Evolutionary conservation across 805 yeast species (phyloP).

Genomic region (Kazachstania bromeliacearum): DNA sequence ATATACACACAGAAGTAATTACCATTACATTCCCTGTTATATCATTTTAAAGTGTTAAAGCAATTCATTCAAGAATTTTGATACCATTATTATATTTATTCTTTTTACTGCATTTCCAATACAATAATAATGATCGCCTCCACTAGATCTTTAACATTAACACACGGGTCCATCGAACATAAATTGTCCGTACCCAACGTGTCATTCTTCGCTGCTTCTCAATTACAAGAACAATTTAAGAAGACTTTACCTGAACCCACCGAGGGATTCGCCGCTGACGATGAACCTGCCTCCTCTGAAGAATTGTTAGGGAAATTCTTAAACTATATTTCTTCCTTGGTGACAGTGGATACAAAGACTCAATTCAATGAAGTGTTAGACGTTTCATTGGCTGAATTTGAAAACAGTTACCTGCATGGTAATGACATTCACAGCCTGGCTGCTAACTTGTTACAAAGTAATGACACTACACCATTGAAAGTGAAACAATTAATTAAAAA

Average conservation of each 20-base stretch:
- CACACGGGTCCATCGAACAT: constrained; percentile 84
- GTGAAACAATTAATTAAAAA: constrained; percentile 66
- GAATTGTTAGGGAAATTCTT: constrained; percentile 79
- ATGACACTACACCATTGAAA: constrained; percentile 48
- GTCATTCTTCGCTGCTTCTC: constrained; percentile 70
- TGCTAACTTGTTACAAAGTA: constrained; percentile 47
- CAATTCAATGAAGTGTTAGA: constrained; percentile 62
- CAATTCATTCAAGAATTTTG: too few relatives aligned
- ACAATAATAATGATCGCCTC: constrained; percentile 21
- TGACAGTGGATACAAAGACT: constrained; percentile 32
- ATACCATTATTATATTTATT: too few relatives aligned
- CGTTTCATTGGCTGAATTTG: constrained; percentile 72
- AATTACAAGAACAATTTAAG: constrained; percentile 76
- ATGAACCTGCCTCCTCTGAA: constrained; percentile 79
- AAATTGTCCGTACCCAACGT: constrained; percentile 79
- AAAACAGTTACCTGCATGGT: constrained; percentile 63
- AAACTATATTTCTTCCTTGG: constrained; percentile 53
- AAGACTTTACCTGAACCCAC: constrained; percentile 71
- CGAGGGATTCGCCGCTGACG: constrained; percentile 76
- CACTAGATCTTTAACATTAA: constrained; percentile 70
- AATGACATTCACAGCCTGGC: constrained; percentile 86
- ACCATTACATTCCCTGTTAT: neutral
- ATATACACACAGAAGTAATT: neutral
- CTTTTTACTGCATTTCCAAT: neutral
- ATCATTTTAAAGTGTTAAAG: too few relatives aligned